Conservation (phyloP, 164 flowering plant species). For the Protea cynaroides region DNA sequence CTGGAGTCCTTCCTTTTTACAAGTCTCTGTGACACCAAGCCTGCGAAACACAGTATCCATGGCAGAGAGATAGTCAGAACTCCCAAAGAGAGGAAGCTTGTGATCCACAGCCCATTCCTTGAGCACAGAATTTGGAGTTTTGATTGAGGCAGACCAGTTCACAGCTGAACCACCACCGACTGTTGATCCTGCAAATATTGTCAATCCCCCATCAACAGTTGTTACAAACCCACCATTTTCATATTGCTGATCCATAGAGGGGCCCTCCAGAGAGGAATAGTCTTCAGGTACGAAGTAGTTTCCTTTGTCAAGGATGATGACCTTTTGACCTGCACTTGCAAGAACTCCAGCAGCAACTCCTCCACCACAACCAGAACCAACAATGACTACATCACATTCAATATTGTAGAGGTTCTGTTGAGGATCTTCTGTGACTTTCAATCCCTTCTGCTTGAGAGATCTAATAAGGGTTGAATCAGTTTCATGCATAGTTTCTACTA, state of each 20-base stretch:
- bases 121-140: constrained; percentile 43
- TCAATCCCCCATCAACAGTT: constrained; percentile 23
- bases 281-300: constrained; percentile 43
- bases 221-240: constrained; percentile 48
- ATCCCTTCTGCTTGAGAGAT: constrained; percentile 41
- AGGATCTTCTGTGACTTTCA: constrained; percentile 27
- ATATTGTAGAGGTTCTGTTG: constrained; percentile 24
- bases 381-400: constrained; percentile 56
- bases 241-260: constrained; percentile 43
- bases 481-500: constrained; percentile 38
- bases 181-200: constrained; percentile 57
- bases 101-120: constrained; percentile 49
- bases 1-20: constrained; percentile 55
- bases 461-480: constrained; percentile 29
- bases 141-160: constrained; percentile 75
- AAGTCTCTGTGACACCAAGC: constrained; percentile 50
- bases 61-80: constrained; percentile 38
- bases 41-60: constrained; percentile 62
- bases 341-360: constrained; percentile 72
- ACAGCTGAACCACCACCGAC: constrained; percentile 78
- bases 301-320: constrained; percentile 66
- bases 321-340: constrained; percentile 50
- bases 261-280: constrained; percentile 60
- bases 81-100: constrained; percentile 34
- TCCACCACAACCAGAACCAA: constrained; percentile 73